Evolutionary conservation across 1,139 yeast species (phyloP).

Genomic region (Suhomyces kunorum): DNA sequence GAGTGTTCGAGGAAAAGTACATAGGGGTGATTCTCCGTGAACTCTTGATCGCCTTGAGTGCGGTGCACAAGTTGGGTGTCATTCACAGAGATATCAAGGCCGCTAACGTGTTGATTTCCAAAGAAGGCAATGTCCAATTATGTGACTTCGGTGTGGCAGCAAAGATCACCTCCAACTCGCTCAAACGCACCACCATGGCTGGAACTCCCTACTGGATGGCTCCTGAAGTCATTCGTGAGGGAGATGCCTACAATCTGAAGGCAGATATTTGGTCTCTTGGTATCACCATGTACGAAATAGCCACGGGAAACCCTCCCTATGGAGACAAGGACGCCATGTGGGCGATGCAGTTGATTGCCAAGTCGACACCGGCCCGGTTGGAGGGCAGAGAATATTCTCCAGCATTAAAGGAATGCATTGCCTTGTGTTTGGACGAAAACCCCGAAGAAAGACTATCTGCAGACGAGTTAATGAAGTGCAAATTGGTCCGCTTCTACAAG

Average conservation of each 20-base stretch:
- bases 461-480: conserved; percentile 75
- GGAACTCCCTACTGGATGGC: conserved; percentile 99
- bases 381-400: conserved; percentile 87
- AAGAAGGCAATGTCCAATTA: conserved; percentile 84
- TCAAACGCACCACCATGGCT: conserved; percentile 83
- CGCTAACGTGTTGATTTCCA: conserved; percentile 86
- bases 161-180: conserved; percentile 75
- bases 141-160: conserved; percentile 98
- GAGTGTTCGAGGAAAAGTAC: conserved; percentile 81
- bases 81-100: conserved; percentile 96
- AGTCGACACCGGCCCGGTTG: conserved; percentile 89
- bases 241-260: conserved; percentile 78
- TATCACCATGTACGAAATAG: conserved; percentile 88
- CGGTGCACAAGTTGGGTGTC: conserved; percentile 85
- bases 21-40: conserved; percentile 83
- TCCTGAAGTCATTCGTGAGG: conserved; percentile 95
- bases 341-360: conserved; percentile 92
- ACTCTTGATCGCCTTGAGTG: conserved; percentile 70
- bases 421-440: conserved; percentile 89
- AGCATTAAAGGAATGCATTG: conserved; percentile 80
- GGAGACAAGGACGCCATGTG: conserved; percentile 93
- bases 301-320: conserved; percentile 97
- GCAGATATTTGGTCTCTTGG: conserved; percentile 96
- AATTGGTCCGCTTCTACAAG: conserved; percentile 65
- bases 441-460: conserved; percentile 89